Evolutionary conservation across 768 basidiomycete genomes (phyloP).

Genomic region (Lanmaoa pseudosensibilis): DNA sequence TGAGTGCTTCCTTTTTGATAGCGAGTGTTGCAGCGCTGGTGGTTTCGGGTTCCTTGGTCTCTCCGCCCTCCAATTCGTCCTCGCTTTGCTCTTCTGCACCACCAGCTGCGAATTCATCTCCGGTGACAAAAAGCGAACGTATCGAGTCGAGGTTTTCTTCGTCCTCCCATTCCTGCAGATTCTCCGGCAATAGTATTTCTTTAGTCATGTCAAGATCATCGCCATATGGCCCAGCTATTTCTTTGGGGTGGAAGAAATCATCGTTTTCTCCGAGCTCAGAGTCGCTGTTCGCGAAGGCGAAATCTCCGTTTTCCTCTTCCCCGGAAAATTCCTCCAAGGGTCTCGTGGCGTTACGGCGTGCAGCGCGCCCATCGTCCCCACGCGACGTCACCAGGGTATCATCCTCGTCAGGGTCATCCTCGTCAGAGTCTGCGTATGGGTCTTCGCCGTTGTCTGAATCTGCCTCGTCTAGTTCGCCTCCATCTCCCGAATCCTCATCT

Average conservation of each 20-base stretch:
- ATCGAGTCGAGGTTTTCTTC: conserved; percentile 86
- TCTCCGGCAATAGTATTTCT: conserved; percentile 47
- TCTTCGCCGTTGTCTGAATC: conserved; percentile 4
- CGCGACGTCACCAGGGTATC: background rate
- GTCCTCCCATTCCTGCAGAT: conserved; percentile 76
- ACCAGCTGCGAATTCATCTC: conserved; percentile 39
- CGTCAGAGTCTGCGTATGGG: background rate
- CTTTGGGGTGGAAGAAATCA: conserved; percentile 71
- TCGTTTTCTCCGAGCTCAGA: conserved; percentile 64
- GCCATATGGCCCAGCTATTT: conserved; percentile 37
- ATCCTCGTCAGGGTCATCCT: conserved; percentile 5
- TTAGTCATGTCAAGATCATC: conserved; percentile 73
- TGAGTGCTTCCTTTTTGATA: conserved; percentile 86
- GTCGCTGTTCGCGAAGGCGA: conserved; percentile 78
- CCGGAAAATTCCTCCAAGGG: conserved; percentile 39
- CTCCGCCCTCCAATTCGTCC: conserved; percentile 38
- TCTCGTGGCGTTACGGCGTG: conserved; percentile 42
- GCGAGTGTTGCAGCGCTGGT: conserved; percentile 58
- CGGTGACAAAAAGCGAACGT: conserved; percentile 88
- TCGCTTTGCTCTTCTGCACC: conserved; percentile 43
- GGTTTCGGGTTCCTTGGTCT: conserved; percentile 31
- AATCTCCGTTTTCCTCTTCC: conserved; percentile 39
- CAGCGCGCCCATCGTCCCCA: conserved; percentile 50
- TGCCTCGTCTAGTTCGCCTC: background rate
- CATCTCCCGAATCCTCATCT: conserved; percentile 20